A percentile compares a stretch with the other conserved stretches of the same genome.
phyloP scores from a whole-genome alignment of 2,329 filamentous ascomycete species.

The Aschersonia sp. region DNA sequence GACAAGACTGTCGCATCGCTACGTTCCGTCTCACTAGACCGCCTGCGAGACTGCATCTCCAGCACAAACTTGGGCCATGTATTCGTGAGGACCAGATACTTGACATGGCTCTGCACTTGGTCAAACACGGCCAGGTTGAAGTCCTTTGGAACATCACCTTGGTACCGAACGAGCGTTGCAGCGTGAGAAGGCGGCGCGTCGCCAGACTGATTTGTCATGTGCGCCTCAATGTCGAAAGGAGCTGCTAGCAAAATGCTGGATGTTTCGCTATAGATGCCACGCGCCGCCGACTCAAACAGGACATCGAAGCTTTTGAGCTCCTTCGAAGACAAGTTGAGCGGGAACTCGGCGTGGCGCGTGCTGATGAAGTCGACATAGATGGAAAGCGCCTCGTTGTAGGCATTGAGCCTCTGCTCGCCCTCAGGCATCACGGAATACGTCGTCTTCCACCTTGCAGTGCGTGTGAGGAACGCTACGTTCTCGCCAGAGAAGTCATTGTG shows the following conservation, averaged over 20 bases:
- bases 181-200: not conserved
- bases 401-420: slow-evolving; percentile 15
- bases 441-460: slow-evolving; percentile 37
- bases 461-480: slow-evolving; percentile 51
- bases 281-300: slow-evolving; percentile 39
- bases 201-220: not conserved
- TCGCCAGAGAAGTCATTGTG: slow-evolving; percentile 54
- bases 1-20: not conserved
- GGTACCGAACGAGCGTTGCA: slow-evolving; percentile 12
- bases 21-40: slow-evolving; percentile 6
- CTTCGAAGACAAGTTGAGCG: slow-evolving; percentile 45
- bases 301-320: slow-evolving; percentile 35
- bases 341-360: slow-evolving; percentile 44
- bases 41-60: slow-evolving; percentile 6
- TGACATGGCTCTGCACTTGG: slow-evolving; percentile 42
- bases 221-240: slow-evolving; percentile 18
- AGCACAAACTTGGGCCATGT: slow-evolving; percentile 47
- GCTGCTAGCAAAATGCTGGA: slow-evolving; percentile 20
- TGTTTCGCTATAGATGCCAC: slow-evolving; percentile 23
- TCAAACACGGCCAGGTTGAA: slow-evolving; percentile 44
- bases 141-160: slow-evolving; percentile 26
- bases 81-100: slow-evolving; percentile 53
- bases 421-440: slow-evolving; percentile 7
- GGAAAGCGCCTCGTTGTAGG: slow-evolving; percentile 40
- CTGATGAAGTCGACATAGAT: slow-evolving; percentile 50